A percentile compares a stretch with the other conserved stretches of the same genome.
Conservation (phyloP, 2,329 filamentous ascomycete species). For the Phaeosphaeriaceae sp. region DNA sequence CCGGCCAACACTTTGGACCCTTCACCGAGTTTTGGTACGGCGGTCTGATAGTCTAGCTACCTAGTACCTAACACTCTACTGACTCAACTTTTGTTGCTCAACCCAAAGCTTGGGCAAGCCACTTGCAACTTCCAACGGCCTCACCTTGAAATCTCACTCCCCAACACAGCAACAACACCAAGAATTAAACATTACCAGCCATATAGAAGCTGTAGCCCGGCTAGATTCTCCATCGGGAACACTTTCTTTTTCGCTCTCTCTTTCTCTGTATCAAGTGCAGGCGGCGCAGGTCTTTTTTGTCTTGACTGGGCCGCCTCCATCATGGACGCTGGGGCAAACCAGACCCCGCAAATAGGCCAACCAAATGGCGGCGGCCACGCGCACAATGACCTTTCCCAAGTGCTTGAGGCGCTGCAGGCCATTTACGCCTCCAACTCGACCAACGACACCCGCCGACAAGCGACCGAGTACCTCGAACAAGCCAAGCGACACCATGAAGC, state of each 20-base stretch:
- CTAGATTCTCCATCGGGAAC: neutral
- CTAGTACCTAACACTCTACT: too few species aligned
- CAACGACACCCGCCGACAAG: conserved; percentile 82
- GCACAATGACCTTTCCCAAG: conserved; percentile 62
- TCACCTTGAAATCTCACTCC: neutral
- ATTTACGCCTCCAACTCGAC: conserved; percentile 83
- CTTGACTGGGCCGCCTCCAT: conserved; percentile 25
- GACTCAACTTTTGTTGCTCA: too few species aligned
- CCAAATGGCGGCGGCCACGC: conserved; percentile 27
- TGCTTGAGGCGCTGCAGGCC: conserved; percentile 83
- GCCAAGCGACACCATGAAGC: conserved; percentile 81
- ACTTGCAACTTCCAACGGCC: neutral
- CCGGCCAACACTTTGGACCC: conserved; percentile 7
- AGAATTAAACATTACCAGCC: neutral
- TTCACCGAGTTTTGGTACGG: conserved; percentile 23
- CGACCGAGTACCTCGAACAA: conserved; percentile 83
- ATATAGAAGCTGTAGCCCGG: too few species aligned
- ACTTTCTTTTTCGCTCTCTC: too few species aligned
- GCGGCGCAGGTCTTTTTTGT: neutral
- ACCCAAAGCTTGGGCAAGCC: conserved; percentile 20
- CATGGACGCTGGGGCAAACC: conserved; percentile 38
- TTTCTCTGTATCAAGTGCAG: neutral
- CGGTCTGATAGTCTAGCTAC: neutral
- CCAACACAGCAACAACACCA: neutral
- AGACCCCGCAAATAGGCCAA: conserved; percentile 33